Conservation (phyloP, 768 basidiomycete species). For the Candolleomyces eurysporus region DNA sequence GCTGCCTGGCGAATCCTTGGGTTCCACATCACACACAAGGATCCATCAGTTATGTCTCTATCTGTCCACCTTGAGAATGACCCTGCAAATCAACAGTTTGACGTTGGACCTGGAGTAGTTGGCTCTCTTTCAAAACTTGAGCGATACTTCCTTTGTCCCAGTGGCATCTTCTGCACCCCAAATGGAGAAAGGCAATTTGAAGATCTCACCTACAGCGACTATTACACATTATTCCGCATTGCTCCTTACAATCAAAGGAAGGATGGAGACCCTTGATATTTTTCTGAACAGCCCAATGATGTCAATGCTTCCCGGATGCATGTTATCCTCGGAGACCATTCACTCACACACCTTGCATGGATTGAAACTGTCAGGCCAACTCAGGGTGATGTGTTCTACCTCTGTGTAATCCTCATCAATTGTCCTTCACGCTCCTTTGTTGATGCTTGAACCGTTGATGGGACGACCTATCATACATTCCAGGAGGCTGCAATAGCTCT, state of each 20-base stretch:
- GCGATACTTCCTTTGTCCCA: conserved; percentile 20
- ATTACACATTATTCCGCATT: background rate
- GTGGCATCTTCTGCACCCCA: background rate
- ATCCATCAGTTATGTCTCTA: conserved; percentile 29
- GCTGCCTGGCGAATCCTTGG: conserved; percentile 35
- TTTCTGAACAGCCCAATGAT: conserved; percentile 8
- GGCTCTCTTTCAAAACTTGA: conserved; percentile 16
- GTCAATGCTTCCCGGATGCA: conserved; percentile 15
- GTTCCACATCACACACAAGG: conserved; percentile 29
- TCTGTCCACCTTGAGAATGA: conserved; percentile 28
- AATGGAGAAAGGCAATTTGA: background rate
- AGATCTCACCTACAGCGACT: background rate
- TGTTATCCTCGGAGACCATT: background rate
- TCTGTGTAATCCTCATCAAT: conserved; percentile 24
- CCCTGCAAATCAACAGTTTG: conserved; percentile 21
- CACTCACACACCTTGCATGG: conserved; percentile 19
- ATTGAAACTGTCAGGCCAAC: conserved; percentile 22
- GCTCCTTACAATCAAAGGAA: background rate
- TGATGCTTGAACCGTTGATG: conserved; percentile 20
- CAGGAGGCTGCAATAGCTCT: conserved; percentile 18
- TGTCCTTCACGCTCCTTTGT: conserved; percentile 7
- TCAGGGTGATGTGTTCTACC: conserved; percentile 32
- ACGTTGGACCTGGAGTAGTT: background rate
- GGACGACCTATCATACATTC: conserved; percentile 12
- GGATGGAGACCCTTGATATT: background rate